Evolutionary conservation across 352 stramenopile species (phyloP).

Genomic region (Phytophthora fragariae): DNA sequence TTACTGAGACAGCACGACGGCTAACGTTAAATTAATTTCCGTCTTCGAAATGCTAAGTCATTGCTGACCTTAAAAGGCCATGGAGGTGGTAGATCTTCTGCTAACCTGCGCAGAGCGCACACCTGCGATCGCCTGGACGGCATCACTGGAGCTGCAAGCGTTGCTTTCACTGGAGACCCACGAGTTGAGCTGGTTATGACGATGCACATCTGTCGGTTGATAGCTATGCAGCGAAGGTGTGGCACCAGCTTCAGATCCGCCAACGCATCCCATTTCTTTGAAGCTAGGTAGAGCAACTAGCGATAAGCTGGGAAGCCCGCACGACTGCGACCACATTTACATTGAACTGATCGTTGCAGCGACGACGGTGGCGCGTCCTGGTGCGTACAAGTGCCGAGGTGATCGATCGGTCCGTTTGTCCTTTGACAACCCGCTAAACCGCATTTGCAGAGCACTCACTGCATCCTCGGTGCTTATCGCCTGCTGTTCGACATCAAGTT

Average conservation of each 20-base stretch:
- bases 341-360: conserved; percentile 29
- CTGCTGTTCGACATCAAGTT: too few relatives aligned
- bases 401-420: conserved; percentile 9
- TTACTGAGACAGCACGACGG: too few relatives aligned
- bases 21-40: too few relatives aligned
- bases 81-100: conserved; percentile 38
- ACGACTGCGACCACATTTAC: conserved; percentile 23
- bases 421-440: too few relatives aligned
- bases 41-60: too few relatives aligned
- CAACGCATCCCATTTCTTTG: neutral
- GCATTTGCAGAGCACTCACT: too few relatives aligned
- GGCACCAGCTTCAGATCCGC: neutral
- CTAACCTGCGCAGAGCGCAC: conserved; percentile 18
- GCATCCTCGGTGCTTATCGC: too few relatives aligned
- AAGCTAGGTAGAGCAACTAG: neutral
- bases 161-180: conserved; percentile 23
- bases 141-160: conserved; percentile 18
- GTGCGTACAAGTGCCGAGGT: conserved; percentile 15
- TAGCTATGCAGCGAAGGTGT: conserved; percentile 3
- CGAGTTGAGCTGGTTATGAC: conserved; percentile 21
- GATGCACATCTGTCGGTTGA: conserved; percentile 34
- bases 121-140: conserved; percentile 16
- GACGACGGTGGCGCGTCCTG: conserved; percentile 13
- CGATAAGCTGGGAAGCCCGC: neutral
- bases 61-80: conserved; percentile 1